Percentiles rank a stretch among this genome's conserved stretches.
phyloP scores from a whole-genome alignment of 2,329 filamentous ascomycete genomes.

The Aspergillus fischeri region DNA sequence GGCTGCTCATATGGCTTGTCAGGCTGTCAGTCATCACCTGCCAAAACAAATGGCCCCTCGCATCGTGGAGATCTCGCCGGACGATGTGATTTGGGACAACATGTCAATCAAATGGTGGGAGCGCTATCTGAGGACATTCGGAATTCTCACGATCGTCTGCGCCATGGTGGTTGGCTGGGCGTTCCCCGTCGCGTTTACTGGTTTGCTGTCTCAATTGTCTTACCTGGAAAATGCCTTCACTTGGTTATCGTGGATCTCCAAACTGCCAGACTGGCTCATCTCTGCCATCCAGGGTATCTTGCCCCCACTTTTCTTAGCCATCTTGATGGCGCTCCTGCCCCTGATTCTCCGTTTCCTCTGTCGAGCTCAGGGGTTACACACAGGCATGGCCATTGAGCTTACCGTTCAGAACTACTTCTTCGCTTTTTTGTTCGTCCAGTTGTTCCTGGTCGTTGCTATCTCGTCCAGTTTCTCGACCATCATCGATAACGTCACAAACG shows the following conservation, averaged over 20 bases:
- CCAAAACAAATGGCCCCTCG: constrained; percentile 92
- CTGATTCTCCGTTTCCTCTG: constrained; percentile 72
- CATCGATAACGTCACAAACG: constrained; percentile 59
- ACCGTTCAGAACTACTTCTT: constrained; percentile 94
- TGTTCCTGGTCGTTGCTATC: constrained; percentile 90
- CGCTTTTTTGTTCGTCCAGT: constrained; percentile 85
- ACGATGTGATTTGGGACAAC: constrained; percentile 94
- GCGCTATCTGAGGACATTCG: constrained; percentile 66
- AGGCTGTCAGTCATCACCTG: constrained; percentile 83
- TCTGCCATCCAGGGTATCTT: constrained; percentile 79
- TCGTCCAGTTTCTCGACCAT: constrained; percentile 68
- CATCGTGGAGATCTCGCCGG: constrained; percentile 87
- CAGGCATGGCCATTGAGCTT: constrained; percentile 71
- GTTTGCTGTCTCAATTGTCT: constrained; percentile 72
- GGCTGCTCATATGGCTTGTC: constrained; percentile 96
- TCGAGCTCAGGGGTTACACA: constrained; percentile 72
- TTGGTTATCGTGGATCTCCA: constrained; percentile 68
- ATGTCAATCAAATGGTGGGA: constrained; percentile 97
- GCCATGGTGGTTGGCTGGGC: constrained; percentile 86
- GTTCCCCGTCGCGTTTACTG: constrained; percentile 84
- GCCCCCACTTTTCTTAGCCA: constrained; percentile 69
- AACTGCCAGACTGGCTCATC: constrained; percentile 57
- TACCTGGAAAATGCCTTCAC: constrained; percentile 60
- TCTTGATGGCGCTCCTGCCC: constrained; percentile 78
- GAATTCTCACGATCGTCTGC: constrained; percentile 62